phyloP scores from a whole-genome alignment of 176 grass and related monocot genomes.

The Urochloa ruziziensis region DNA sequence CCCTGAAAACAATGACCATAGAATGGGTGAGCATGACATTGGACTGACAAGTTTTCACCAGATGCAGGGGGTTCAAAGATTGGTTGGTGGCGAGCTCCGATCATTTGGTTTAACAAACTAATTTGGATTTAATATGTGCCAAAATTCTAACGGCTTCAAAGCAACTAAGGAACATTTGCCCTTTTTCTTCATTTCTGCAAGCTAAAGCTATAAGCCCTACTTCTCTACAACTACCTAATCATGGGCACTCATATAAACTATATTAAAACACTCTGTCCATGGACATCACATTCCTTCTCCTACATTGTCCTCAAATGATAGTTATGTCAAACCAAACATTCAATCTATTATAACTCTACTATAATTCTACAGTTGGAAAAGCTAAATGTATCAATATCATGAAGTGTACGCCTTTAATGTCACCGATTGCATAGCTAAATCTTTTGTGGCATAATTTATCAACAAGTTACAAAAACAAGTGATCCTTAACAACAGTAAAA shows the following conservation, averaged over 20 bases:
- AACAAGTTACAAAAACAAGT: background rate
- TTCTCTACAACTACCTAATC: background rate
- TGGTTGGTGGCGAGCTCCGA: background rate
- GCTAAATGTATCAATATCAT: background rate
- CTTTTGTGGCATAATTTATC: background rate
- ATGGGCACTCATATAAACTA: background rate
- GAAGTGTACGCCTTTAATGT: background rate
- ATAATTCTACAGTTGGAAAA: background rate
- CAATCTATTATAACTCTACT: background rate
- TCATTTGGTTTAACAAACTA: background rate
- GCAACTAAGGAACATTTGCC: background rate
- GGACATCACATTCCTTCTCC: background rate
- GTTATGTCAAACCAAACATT: background rate
- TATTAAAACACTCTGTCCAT: background rate
- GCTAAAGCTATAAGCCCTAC: background rate
- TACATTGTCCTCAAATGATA: background rate
- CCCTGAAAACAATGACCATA: conserved; percentile 38
- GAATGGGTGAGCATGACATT: background rate
- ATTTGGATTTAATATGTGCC: background rate
- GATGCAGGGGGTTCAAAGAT: background rate
- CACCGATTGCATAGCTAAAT: background rate
- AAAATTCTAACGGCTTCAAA: conserved; percentile 4
- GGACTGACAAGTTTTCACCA: background rate
- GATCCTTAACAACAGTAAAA: conserved; percentile 1
- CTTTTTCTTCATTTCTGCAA: background rate